A percentile compares a stretch with the other conserved stretches of the same genome.
phyloP scores from a whole-genome alignment of 495 filamentous ascomycete genomes.

The Penicillium parvum region DNA sequence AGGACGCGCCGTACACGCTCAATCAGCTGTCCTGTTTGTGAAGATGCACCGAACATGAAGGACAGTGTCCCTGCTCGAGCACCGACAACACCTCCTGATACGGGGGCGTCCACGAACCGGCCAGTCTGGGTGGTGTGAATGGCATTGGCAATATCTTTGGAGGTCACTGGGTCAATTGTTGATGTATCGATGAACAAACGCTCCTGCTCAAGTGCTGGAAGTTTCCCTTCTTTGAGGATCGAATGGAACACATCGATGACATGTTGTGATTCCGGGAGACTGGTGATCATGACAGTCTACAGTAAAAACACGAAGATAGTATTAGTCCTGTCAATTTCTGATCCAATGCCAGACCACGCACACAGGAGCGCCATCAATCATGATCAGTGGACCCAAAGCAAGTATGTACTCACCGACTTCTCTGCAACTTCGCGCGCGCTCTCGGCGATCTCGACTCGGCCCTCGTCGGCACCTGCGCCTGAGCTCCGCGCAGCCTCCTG shows the following conservation, averaged over 20 bases:
- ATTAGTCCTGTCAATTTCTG: background rate
- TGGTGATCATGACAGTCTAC: slow-evolving; percentile 73
- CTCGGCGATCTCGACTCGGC: slow-evolving; percentile 52
- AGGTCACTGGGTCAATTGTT: slow-evolving; percentile 80
- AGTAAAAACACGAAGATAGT: slow-evolving; percentile 10
- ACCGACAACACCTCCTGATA: slow-evolving; percentile 84
- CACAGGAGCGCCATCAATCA: background rate
- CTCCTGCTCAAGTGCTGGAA: slow-evolving; percentile 39
- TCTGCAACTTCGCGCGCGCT: slow-evolving; percentile 60
- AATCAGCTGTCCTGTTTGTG: slow-evolving; percentile 45
- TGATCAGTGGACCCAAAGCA: background rate
- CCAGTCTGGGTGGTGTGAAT: slow-evolving; percentile 53
- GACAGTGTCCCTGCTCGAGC: slow-evolving; percentile 70
- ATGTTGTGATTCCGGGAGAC: slow-evolving; percentile 74
- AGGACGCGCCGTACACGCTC: slow-evolving; percentile 59
- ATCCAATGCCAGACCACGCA: background rate
- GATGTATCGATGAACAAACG: slow-evolving; percentile 78
- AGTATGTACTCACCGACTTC: slow-evolving; percentile 60
- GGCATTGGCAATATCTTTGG: slow-evolving; percentile 58
- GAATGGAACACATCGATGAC: slow-evolving; percentile 67
- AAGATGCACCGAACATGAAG: slow-evolving; percentile 79
- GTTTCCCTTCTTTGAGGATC: slow-evolving; percentile 50
- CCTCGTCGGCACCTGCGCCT: slow-evolving; percentile 30
- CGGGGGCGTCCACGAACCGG: slow-evolving; percentile 73
- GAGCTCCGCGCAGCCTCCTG: slow-evolving; percentile 32